A percentile compares a stretch with the other conserved stretches of the same genome.
phyloP scores from a whole-genome alignment of 31 red algal genomes.

The Porphyra umbilicalis region DNA sequence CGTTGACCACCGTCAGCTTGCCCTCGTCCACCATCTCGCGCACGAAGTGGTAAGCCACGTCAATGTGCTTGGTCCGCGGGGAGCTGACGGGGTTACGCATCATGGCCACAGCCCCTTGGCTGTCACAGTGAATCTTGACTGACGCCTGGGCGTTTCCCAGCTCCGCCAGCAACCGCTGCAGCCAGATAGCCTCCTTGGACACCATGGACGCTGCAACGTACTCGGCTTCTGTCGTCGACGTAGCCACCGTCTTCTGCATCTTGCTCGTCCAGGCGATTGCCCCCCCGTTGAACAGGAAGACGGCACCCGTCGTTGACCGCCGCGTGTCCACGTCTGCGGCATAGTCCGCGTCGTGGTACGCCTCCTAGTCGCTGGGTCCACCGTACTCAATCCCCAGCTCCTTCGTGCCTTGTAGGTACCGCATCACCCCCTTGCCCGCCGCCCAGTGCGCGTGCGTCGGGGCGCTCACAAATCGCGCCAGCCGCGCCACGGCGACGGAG shows the following conservation, averaged over 20 bases:
- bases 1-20: neutral
- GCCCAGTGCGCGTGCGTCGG: too few species aligned
- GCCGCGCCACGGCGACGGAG: too few species aligned
- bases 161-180: neutral
- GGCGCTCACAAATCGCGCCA: too few species aligned
- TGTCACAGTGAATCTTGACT: neutral
- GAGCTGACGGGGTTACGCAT: too few species aligned
- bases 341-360: constrained; percentile 3
- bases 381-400: too few species aligned
- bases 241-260: constrained; percentile 8
- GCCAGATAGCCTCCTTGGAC: constrained; percentile 18
- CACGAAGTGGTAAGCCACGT: neutral
- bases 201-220: constrained; percentile 16
- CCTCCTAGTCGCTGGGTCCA: too few species aligned
- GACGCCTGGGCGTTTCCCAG: neutral
- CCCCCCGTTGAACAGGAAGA: constrained; percentile 21
- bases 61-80: constrained; percentile 9
- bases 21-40: constrained; percentile 1
- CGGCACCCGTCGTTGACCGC: constrained; percentile 7
- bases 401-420: too few species aligned
- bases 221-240: constrained; percentile 11
- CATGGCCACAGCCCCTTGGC: too few species aligned
- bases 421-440: too few species aligned
- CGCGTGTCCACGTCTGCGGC: too few species aligned
- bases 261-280: neutral